Base-by-base conservation (phyloP, 2,329 filamentous ascomycete genomes). In the Exophiala spinifera region DNA sequence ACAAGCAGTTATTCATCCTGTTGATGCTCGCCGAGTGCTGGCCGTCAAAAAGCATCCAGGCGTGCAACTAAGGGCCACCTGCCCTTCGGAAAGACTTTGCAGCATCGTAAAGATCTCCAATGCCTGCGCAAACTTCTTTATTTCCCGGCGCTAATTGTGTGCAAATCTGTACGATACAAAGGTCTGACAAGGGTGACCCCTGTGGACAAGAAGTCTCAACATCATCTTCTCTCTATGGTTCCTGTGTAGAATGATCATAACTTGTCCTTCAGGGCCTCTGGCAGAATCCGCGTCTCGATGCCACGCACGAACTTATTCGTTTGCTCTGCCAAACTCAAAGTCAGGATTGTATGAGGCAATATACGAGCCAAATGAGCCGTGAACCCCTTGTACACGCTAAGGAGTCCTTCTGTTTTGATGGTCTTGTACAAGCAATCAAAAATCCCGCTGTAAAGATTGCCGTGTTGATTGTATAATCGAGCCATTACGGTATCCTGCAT, bases 351-450 rank as follows among this genome's bases (percentile, higher is more conserved):
- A 71, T 99, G 94, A 43, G 94, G 94, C 66, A 99, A 75, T 66
- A 99, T 97, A 65, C 94, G 81, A 28, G 94, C 91, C 62, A 99
- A 76, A 75, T 99, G 94, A 14, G 94, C 94, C 67, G 96, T 84
- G 77, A 95, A 96, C 55, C 94, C 94, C 78, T 99, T 99, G 79
- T 99, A 99, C 55, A 99, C 89, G 57, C 94, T 94, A 44, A 97
- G 75, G 49, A 96, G 66, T 19, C 94, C 94, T 71, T 99, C 94
- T 0, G 90, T 96, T 69, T 86, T 87, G 57, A 99, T 80, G 0
- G 94, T 99, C 75, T 96, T 91, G 69, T 82, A 83, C 56, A 97
- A 74, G 70, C 94, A 99, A 74, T 99, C 94, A 60, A 95, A 88
- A 3, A 95, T 89, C 55, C 91, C 88, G 63, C 82, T 86, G 78